phyloP scores from a whole-genome alignment of 257 asterid genomes.

The Cinchona pubescens region DNA sequence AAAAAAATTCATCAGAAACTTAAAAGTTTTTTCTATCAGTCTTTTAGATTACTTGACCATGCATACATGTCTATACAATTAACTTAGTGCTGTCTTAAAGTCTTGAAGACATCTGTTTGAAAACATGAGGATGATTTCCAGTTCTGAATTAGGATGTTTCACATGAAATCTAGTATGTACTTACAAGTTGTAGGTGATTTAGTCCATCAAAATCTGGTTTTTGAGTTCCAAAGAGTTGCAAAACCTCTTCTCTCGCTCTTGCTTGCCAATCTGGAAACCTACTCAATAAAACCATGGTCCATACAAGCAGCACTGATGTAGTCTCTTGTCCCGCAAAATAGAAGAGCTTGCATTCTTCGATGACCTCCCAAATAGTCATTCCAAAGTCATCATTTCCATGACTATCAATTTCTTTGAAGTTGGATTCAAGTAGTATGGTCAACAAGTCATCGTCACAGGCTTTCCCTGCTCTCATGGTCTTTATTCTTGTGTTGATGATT shows the following conservation, averaged over 20 bases:
- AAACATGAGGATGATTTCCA: too few relatives aligned
- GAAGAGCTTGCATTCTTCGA: conserved; percentile 50
- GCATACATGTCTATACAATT: not conserved
- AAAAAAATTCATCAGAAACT: too few relatives aligned
- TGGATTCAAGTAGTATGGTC: conserved; percentile 36
- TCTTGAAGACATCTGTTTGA: not conserved
- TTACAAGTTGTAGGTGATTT: conserved; percentile 36
- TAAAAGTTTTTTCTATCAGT: too few relatives aligned
- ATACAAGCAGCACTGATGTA: conserved; percentile 33
- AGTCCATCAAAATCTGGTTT: conserved; percentile 28
- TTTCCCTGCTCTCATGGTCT: conserved; percentile 20
- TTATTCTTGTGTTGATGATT: conserved; percentile 25
- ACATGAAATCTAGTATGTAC: not conserved
- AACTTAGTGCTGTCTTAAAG: not conserved
- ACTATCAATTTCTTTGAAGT: conserved; percentile 28
- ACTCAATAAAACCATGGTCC: conserved; percentile 45
- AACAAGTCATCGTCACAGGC: conserved; percentile 26
- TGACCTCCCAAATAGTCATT: conserved; percentile 31
- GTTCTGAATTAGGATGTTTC: not conserved
- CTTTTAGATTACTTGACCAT: conserved; percentile 8
- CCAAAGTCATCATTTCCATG: conserved; percentile 28
- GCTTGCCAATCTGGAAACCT: conserved; percentile 35
- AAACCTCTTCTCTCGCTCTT: conserved; percentile 42
- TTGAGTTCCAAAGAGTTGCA: conserved; percentile 23
- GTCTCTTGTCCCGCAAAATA: conserved; percentile 55